phyloP scores from a whole-genome alignment of 2,329 filamentous ascomycete genomes.

The Claviceps humidiphila region DNA sequence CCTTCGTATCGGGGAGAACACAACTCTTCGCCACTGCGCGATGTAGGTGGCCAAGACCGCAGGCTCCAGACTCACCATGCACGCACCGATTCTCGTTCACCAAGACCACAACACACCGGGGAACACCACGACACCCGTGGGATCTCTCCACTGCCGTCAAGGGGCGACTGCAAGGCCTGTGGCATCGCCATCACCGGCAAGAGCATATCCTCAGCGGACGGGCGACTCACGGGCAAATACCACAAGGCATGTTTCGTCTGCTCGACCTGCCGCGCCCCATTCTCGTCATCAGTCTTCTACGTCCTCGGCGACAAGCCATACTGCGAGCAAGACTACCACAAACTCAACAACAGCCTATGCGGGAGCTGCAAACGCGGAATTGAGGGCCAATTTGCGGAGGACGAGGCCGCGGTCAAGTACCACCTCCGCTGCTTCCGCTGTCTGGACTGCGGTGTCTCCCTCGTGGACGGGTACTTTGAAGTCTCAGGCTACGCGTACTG shows the following conservation, averaged over 20 bases:
- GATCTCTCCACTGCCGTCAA: conserved; percentile 30
- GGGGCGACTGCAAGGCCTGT: conserved; percentile 77
- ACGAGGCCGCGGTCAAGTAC: conserved; percentile 63
- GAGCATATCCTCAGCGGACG: conserved; percentile 86
- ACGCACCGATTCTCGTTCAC: not conserved
- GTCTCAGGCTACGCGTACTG: conserved; percentile 70
- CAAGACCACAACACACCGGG: not conserved
- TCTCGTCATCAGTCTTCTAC: conserved; percentile 83
- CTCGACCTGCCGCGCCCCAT: conserved; percentile 66
- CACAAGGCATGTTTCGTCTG: conserved; percentile 95
- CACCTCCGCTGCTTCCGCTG: conserved; percentile 83
- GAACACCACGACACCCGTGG: conserved; percentile 25
- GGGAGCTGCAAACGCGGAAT: conserved; percentile 70
- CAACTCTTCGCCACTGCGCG: conserved; percentile 1
- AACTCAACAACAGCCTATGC: conserved; percentile 79
- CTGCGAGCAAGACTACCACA: conserved; percentile 86
- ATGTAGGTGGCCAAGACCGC: not conserved
- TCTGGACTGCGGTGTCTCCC: conserved; percentile 56
- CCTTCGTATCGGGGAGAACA: conserved; percentile 4
- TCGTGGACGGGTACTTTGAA: conserved; percentile 84
- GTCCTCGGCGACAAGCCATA: conserved; percentile 79
- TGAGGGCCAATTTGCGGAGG: conserved; percentile 86
- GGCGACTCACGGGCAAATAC: conserved; percentile 80
- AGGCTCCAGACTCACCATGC: not conserved
- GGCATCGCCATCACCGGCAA: conserved; percentile 69